A percentile compares a stretch with the other conserved stretches of the same genome.
These are phyloP conservation scores for Saposhnikovia divaricata DNA, from an alignment of 129 eudicot genomes.

Conservation along the genomic window DNA sequence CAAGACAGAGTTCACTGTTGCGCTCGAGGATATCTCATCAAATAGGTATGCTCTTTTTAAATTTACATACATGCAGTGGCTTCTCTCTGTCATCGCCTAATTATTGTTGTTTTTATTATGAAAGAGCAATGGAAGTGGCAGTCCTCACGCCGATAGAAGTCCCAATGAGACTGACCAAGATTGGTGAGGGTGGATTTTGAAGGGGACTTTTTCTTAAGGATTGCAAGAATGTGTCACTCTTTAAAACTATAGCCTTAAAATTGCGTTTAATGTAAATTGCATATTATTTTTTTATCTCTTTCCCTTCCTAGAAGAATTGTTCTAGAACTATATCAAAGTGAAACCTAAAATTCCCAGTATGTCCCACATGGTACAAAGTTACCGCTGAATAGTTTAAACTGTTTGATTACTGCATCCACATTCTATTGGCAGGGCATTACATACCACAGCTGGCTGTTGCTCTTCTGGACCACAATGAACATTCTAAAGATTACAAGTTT, in stretches of 20 bases:
- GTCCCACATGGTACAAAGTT: background rate
- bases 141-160: conserved; percentile 38
- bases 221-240: too few relatives aligned
- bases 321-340: background rate
- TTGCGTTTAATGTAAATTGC: background rate
- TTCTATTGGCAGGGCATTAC: conserved; percentile 60
- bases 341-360: background rate
- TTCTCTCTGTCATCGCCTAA: conserved; percentile 27
- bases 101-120: background rate
- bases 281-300: background rate
- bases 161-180: conserved; percentile 53
- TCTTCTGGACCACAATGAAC: conserved; percentile 68
- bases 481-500: conserved; percentile 70
- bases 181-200: too few relatives aligned
- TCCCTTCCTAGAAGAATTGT: background rate
- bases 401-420: background rate
- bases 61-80: conserved; percentile 67
- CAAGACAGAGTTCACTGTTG: conserved; percentile 79
- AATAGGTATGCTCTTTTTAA: too few relatives aligned
- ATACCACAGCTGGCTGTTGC: conserved; percentile 83
- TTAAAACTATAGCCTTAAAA: too few relatives aligned
- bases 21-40: too few relatives aligned
- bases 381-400: background rate
- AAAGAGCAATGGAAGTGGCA: conserved; percentile 57
- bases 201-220: too few relatives aligned